Percentiles rank a stretch among this genome's conserved stretches.
Conservation (phyloP, 805 yeast genomes). For the Aciculoconidium aculeatum region DNA sequence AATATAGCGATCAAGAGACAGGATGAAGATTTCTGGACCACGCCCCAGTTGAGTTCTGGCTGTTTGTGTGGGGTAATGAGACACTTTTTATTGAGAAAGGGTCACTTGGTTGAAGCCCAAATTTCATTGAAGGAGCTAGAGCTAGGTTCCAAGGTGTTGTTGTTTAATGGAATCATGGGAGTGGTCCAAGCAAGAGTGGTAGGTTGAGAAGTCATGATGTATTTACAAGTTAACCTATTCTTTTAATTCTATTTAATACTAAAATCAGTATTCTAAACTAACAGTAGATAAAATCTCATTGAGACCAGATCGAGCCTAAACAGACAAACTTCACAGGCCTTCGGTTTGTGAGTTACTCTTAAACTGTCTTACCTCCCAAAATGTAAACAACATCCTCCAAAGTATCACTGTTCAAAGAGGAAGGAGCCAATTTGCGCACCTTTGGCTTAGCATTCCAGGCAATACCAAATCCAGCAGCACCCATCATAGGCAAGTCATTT, state of each 20-base stretch:
- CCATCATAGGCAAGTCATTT: conserved; percentile 92
- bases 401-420: conserved; percentile 67
- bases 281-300: too few species aligned
- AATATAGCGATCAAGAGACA: conserved; percentile 61
- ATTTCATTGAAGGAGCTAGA: conserved; percentile 41
- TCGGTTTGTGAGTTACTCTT: too few species aligned
- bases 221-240: too few species aligned
- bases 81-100: conserved; percentile 51
- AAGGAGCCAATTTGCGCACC: conserved; percentile 81
- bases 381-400: conserved; percentile 75
- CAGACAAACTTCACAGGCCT: too few species aligned
- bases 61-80: conserved; percentile 83
- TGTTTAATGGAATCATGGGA: conserved; percentile 84
- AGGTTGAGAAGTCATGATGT: too few species aligned
- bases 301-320: too few species aligned
- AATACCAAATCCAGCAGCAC: conserved; percentile 82
- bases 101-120: conserved; percentile 48
- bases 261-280: too few species aligned
- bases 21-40: conserved; percentile 53
- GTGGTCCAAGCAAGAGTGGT: conserved; percentile 54
- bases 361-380: too few species aligned
- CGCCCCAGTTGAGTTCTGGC: conserved; percentile 76
- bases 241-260: too few species aligned
- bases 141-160: conserved; percentile 62
- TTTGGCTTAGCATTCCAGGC: conserved; percentile 98